Evolutionary conservation across 169 alveolate species (phyloP).

Genomic region (Plasmodium cynomolgi): DNA sequence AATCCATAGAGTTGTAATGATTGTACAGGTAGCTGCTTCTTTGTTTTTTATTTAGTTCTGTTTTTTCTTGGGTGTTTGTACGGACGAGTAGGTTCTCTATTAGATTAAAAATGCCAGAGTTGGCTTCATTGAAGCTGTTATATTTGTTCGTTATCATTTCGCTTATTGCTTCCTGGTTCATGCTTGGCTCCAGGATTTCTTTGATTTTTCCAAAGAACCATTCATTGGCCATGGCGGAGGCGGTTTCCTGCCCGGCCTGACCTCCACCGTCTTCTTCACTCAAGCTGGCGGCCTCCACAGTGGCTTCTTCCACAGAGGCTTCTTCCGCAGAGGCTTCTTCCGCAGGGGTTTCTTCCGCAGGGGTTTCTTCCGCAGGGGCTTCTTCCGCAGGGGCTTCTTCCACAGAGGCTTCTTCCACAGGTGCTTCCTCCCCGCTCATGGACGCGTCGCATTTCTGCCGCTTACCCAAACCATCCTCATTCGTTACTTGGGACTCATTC

Average conservation of each 20-base stretch:
- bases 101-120: constrained; percentile 59
- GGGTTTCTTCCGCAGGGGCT: no score
- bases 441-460: neutral
- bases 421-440: neutral
- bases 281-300: neutral
- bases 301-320: neutral
- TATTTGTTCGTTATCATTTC: constrained; percentile 60
- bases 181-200: constrained; percentile 47
- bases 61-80: constrained; percentile 27
- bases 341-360: neutral
- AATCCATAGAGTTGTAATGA: constrained; percentile 52
- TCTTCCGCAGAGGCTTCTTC: neutral
- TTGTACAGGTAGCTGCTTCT: constrained; percentile 17
- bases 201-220: constrained; percentile 67
- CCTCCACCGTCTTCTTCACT: neutral
- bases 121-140: constrained; percentile 63
- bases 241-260: neutral
- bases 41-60: constrained; percentile 17
- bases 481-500: neutral
- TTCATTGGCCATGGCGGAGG: constrained; percentile 5
- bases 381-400: no score
- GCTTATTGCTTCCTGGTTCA: constrained; percentile 48
- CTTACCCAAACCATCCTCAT: neutral
- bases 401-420: neutral
- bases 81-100: constrained; percentile 44